Evolutionary conservation across 129 eudicot genomes (phyloP).

Genomic region (Escallonia herrerae): DNA sequence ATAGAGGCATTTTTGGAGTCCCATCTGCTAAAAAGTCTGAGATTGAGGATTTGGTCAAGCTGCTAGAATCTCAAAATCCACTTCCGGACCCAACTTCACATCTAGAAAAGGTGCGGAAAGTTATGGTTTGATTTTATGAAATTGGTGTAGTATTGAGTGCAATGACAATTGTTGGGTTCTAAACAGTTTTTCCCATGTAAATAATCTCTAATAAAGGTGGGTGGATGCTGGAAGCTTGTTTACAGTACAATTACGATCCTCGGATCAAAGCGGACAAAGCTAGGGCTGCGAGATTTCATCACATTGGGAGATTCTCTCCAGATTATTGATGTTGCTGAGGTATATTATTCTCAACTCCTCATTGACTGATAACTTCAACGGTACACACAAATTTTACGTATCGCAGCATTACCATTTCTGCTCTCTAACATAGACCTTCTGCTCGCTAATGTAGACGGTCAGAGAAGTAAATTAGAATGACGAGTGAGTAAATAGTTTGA

Average conservation of each 20-base stretch:
- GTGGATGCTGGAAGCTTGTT: conserved; percentile 85
- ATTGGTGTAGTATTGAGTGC: too few relatives aligned
- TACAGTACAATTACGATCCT: conserved; percentile 83
- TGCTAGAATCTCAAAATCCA: conserved; percentile 71
- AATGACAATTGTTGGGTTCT: neutral
- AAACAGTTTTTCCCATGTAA: neutral
- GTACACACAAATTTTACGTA: too few relatives aligned
- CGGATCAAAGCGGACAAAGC: conserved; percentile 87
- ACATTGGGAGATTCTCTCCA: conserved; percentile 75
- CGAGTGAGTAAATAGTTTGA: too few relatives aligned
- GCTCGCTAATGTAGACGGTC: too few relatives aligned
- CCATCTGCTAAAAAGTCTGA: conserved; percentile 53
- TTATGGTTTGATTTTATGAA: neutral
- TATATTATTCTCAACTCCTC: conserved; percentile 15
- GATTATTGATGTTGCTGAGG: conserved; percentile 66
- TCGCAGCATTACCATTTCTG: too few relatives aligned
- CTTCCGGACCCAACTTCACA: conserved; percentile 56
- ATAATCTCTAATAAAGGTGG: conserved; percentile 55
- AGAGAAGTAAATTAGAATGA: too few relatives aligned
- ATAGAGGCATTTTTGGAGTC: conserved; percentile 87
- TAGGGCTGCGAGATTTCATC: conserved; percentile 87
- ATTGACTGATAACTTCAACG: neutral
- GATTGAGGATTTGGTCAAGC: conserved; percentile 63
- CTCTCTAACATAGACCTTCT: too few relatives aligned
- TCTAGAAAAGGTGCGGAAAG: conserved; percentile 56